Evolutionary conservation across 768 basidiomycete species (phyloP).

Genomic region (Hygrocybe punicea): DNA sequence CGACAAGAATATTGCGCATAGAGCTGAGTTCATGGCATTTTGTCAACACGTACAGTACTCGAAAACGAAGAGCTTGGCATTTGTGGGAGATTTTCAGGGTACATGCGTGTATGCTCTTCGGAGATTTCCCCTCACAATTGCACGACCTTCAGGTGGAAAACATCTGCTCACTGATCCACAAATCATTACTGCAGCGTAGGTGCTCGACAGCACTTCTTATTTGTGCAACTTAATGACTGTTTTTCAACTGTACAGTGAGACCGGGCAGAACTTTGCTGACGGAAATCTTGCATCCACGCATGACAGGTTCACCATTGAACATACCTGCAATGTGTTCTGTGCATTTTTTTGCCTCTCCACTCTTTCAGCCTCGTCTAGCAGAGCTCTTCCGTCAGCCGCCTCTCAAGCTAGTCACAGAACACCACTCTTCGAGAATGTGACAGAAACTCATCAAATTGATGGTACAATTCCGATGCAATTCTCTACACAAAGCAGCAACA

Average conservation of each 20-base stretch:
- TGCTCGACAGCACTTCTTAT: too few species aligned
- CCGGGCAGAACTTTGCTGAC: neutral
- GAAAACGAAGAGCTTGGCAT: constrained; percentile 13
- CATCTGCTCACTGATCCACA: neutral
- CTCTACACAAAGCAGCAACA: neutral
- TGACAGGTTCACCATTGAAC: neutral
- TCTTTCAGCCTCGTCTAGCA: neutral
- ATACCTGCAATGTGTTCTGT: neutral
- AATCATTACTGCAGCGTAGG: too few species aligned
- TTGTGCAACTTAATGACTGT: neutral
- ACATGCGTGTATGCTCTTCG: neutral
- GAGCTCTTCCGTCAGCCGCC: neutral
- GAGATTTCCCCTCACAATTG: neutral
- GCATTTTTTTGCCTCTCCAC: neutral
- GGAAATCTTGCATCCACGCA: neutral
- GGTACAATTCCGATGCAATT: too few species aligned
- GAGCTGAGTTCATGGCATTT: constrained; percentile 14
- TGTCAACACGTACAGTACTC: constrained; percentile 18
- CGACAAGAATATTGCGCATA: neutral
- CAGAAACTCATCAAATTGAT: neutral
- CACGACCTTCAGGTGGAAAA: neutral
- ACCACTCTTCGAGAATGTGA: neutral
- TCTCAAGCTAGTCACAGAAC: neutral
- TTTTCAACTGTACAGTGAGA: neutral
- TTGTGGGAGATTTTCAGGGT: constrained; percentile 22